Evolutionary conservation across 108 stramenopile species (phyloP).

Genomic region (Conticribra guillardii): DNA sequence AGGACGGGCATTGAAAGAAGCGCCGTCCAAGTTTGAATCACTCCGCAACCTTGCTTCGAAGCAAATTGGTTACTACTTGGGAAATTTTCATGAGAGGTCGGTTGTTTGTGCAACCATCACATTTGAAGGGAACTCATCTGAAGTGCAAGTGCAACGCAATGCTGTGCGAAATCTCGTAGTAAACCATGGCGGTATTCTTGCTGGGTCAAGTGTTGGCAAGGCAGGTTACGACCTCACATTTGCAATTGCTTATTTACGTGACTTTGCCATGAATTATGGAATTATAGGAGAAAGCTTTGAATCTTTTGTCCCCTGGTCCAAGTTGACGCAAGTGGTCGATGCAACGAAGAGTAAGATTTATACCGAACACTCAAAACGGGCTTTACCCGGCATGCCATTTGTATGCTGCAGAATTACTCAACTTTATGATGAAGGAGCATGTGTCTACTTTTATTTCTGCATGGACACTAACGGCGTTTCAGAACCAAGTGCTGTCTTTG

Average conservation of each 20-base stretch:
- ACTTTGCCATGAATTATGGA: conserved; percentile 92
- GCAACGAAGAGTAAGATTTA: conserved; percentile 73
- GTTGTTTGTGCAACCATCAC: conserved; percentile 88
- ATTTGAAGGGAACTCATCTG: conserved; percentile 79
- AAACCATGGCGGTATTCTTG: conserved; percentile 69
- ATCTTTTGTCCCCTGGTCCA: conserved; percentile 93
- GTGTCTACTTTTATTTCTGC: conserved; percentile 95
- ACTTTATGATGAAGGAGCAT: conserved; percentile 94
- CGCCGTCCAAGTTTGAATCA: conserved; percentile 46
- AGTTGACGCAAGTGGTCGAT: conserved; percentile 57
- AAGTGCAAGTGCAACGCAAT: conserved; percentile 74
- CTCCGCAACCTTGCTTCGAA: conserved; percentile 29
- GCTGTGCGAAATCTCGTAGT: conserved; percentile 50
- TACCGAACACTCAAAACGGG: conserved; percentile 61
- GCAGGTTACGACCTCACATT: conserved; percentile 93
- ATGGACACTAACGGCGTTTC: conserved; percentile 68
- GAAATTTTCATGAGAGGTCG: conserved; percentile 43
- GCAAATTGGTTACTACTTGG: conserved; percentile 37
- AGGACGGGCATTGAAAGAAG: conserved; percentile 84
- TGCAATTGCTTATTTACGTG: conserved; percentile 94
- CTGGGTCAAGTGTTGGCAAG: conserved; percentile 79
- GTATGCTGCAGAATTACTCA: conserved; percentile 91
- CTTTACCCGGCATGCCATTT: conserved; percentile 85
- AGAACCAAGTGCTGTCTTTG: conserved; percentile 67
- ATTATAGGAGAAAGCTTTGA: conserved; percentile 93